These are phyloP conservation scores for Populus hybrid DNA, from an alignment of 441 rosid genomes.

Conservation along the genomic window DNA sequence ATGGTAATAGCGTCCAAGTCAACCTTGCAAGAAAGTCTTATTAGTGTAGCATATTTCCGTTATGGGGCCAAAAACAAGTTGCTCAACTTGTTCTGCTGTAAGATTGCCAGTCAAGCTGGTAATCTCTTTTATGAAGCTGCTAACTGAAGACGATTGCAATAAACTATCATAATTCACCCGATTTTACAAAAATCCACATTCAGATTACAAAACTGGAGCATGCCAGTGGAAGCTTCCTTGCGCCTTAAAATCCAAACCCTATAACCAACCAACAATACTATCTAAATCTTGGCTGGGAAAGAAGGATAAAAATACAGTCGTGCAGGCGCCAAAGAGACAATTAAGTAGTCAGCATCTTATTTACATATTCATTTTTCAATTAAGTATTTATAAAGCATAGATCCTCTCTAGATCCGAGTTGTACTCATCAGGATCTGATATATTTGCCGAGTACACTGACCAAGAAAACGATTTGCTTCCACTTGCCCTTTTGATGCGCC, in stretches of 20 bases:
- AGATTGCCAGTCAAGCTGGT: not conserved
- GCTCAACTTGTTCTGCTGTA: not conserved
- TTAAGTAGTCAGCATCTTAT: not conserved
- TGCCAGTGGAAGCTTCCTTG: not conserved
- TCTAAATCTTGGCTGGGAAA: not conserved
- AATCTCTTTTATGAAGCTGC: too few relatives aligned
- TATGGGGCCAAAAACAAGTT: not conserved
- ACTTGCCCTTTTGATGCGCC: conserved; percentile 66
- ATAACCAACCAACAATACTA: not conserved
- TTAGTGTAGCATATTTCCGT: not conserved
- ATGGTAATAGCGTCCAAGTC: not conserved
- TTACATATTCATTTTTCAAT: not conserved
- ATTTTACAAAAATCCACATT: conserved; percentile 17
- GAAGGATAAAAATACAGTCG: not conserved
- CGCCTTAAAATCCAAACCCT: not conserved
- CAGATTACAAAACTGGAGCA: not conserved
- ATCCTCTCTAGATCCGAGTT: conserved; percentile 82
- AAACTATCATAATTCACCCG: not conserved
- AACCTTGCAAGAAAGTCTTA: not conserved
- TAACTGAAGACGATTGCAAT: too few relatives aligned
- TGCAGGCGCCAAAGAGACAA: too few relatives aligned
- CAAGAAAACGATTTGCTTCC: conserved; percentile 89
- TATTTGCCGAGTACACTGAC: conserved; percentile 72
- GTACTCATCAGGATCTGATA: conserved; percentile 69
- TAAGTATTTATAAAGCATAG: conserved; percentile 54